These are phyloP conservation scores for Pseudonitzschia delicatissima DNA, from an alignment of 108 stramenopile species.

Conservation along the genomic window DNA sequence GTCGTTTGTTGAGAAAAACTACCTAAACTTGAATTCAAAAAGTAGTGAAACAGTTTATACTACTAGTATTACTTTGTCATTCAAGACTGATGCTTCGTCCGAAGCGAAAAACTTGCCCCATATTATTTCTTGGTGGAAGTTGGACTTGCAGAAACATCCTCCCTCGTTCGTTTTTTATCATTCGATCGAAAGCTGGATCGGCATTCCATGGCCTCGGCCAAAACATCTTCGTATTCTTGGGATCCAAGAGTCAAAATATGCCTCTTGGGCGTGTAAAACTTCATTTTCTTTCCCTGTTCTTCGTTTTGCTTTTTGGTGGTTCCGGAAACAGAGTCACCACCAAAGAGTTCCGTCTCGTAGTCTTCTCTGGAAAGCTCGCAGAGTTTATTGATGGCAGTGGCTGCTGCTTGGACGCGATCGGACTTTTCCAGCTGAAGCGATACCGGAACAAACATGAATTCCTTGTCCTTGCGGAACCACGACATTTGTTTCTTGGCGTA, in stretches of 20 bases:
- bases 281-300: conserved; percentile 80
- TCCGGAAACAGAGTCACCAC: conserved; percentile 35
- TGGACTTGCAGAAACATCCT: no score
- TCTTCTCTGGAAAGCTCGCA: conserved; percentile 53
- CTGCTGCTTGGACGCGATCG: conserved; percentile 39
- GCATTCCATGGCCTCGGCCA: conserved; percentile 51
- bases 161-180: conserved; percentile 4
- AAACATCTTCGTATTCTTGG: conserved; percentile 36
- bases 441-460: conserved; percentile 82
- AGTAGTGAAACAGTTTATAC: no score
- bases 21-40: no score
- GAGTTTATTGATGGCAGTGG: conserved; percentile 44
- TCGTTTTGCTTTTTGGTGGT: conserved; percentile 55
- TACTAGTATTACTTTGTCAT: no score
- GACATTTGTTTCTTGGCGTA: conserved; percentile 95
- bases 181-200: background rate
- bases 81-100: no score
- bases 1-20: no score
- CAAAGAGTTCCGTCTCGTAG: conserved; percentile 51
- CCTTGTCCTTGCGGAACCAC: conserved; percentile 87
- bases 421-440: conserved; percentile 34
- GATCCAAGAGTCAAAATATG: conserved; percentile 45
- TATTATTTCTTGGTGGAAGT: no score
- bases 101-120: no score
- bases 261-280: conserved; percentile 66